Percentiles rank a stretch among this genome's conserved stretches.
Evolutionary conservation across 2,329 filamentous ascomycete genomes (phyloP).

Genomic region (Nannizziopsis arthrosporioides): DNA sequence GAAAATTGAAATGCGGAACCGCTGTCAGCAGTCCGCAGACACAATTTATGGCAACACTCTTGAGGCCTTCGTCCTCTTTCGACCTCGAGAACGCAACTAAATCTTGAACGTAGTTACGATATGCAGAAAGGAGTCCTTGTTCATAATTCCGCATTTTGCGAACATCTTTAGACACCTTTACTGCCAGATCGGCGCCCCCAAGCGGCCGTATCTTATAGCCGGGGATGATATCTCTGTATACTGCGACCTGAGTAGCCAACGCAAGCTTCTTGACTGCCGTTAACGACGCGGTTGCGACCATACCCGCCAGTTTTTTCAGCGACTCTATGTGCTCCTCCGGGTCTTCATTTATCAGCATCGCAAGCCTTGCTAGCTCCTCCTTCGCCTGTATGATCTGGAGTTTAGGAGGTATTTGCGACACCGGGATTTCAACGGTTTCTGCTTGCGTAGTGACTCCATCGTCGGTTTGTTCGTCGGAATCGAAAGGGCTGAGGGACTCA

Average conservation of each 20-base stretch:
- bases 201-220: slow-evolving; percentile 86
- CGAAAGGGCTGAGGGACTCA: slow-evolving; percentile 54
- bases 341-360: slow-evolving; percentile 71
- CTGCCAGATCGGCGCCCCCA: slow-evolving; percentile 58
- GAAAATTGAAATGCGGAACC: slow-evolving; percentile 96
- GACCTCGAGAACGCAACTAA: slow-evolving; percentile 55
- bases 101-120: slow-evolving; percentile 71
- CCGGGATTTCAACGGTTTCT: slow-evolving; percentile 42
- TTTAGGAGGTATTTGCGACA: slow-evolving; percentile 57
- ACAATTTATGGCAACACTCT: slow-evolving; percentile 70
- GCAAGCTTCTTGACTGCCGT: slow-evolving; percentile 72
- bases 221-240: slow-evolving; percentile 93
- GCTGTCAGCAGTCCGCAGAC: slow-evolving; percentile 66
- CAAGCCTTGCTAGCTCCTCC: slow-evolving; percentile 80
- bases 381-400: slow-evolving; percentile 79
- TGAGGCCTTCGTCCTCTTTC: slow-evolving; percentile 38
- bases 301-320: slow-evolving; percentile 64
- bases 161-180: slow-evolving; percentile 86
- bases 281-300: slow-evolving; percentile 55
- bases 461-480: slow-evolving; percentile 45
- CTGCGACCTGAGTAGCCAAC: slow-evolving; percentile 71
- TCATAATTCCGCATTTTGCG: slow-evolving; percentile 72
- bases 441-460: slow-evolving; percentile 39
- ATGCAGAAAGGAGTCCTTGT: slow-evolving; percentile 71
- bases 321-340: slow-evolving; percentile 78